Evolutionary conservation across 306 rosid genomes (phyloP).

Genomic region (Alnus glutinosa): DNA sequence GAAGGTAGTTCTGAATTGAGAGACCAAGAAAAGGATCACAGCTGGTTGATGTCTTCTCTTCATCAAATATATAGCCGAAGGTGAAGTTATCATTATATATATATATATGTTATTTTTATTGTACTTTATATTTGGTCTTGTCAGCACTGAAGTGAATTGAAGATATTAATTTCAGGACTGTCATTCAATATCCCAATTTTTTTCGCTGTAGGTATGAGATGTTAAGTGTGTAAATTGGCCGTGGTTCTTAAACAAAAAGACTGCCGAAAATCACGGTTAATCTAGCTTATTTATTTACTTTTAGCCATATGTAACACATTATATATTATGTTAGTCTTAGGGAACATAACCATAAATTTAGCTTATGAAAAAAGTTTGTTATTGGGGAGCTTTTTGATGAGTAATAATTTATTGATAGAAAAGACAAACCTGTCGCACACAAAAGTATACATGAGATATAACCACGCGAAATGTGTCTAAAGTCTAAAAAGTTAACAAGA

Average conservation of each 20-base stretch:
- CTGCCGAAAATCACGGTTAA: not conserved
- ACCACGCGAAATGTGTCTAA: too few relatives aligned
- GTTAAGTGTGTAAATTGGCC: not conserved
- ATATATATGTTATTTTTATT: constrained; percentile 13
- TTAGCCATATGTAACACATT: not conserved
- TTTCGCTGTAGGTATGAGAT: not conserved
- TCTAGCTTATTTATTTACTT: not conserved
- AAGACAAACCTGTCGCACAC: too few relatives aligned
- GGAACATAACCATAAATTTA: not conserved
- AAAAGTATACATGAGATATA: too few relatives aligned
- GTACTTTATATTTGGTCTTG: constrained; percentile 15
- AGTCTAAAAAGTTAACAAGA: too few relatives aligned
- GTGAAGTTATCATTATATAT: constrained; percentile 39
- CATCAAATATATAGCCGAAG: constrained; percentile 96
- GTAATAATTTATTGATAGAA: too few relatives aligned
- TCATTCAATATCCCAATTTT: not conserved
- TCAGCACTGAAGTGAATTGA: not conserved
- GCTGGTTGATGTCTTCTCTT: constrained; percentile 86
- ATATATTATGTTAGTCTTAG: not conserved
- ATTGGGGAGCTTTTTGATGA: not conserved
- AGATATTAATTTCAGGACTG: not conserved
- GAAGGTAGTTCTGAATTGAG: constrained; percentile 39
- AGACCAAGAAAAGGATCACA: constrained; percentile 71
- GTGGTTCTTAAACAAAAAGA: not conserved
- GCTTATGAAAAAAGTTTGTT: not conserved